phyloP scores from a whole-genome alignment of 2,329 filamentous ascomycete species.

The Calonectria leucothoes region DNA sequence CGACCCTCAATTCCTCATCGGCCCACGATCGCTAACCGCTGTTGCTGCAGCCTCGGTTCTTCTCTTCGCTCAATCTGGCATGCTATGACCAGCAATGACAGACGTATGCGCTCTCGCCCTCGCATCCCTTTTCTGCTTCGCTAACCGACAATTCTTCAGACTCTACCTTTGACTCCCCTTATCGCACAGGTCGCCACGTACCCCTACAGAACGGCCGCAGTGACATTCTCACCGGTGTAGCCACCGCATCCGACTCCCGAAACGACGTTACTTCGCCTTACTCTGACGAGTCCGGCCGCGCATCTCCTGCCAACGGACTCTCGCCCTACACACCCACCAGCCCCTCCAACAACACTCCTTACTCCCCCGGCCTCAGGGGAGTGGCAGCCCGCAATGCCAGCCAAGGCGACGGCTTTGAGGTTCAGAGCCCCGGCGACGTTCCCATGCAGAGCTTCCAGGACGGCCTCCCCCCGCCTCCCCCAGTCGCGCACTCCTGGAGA shows the following conservation, averaged over 20 bases:
- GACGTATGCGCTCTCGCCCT: slow-evolving; percentile 61
- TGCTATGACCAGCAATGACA: slow-evolving; percentile 80
- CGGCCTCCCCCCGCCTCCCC: slow-evolving; percentile 88
- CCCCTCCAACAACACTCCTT: slow-evolving; percentile 75
- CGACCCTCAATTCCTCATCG: background rate
- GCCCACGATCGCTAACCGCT: slow-evolving; percentile 29
- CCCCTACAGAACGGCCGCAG: slow-evolving; percentile 86
- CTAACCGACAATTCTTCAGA: slow-evolving; percentile 65
- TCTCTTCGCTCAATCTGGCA: slow-evolving; percentile 96
- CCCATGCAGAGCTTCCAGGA: slow-evolving; percentile 97
- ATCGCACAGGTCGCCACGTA: slow-evolving; percentile 90
- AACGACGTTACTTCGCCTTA: slow-evolving; percentile 85
- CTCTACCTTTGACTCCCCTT: slow-evolving; percentile 92
- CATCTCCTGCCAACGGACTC: slow-evolving; percentile 56
- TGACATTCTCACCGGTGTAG: slow-evolving; percentile 86
- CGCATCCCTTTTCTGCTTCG: slow-evolving; percentile 1
- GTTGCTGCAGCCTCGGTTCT: slow-evolving; percentile 66
- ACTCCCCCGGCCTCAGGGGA: slow-evolving; percentile 92
- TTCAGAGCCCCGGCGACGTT: slow-evolving; percentile 82
- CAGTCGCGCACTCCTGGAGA: slow-evolving; percentile 89
- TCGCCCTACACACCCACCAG: slow-evolving; percentile 59
- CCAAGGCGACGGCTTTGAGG: slow-evolving; percentile 75
- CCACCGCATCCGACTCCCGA: slow-evolving; percentile 90
- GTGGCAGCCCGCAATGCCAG: slow-evolving; percentile 74
- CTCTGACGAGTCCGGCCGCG: slow-evolving; percentile 74